Evolutionary conservation across 2,329 filamentous ascomycete genomes (phyloP), one percentile per base, ranked within the genome.

Genomic region (Ophiostoma piceae): DNA sequence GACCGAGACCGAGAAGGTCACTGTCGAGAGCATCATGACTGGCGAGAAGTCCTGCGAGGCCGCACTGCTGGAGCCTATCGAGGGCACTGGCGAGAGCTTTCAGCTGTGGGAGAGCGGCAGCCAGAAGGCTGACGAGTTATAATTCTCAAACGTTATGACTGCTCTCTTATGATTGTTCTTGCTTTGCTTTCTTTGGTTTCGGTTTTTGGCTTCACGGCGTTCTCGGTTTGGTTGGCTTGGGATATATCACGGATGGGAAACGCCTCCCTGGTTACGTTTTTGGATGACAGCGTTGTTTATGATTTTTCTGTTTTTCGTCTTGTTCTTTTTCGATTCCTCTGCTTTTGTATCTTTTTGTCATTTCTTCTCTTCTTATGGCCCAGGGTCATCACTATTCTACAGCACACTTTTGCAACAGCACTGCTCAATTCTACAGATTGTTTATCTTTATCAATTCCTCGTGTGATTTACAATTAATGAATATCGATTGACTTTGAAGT

Each of bases 41-140:
- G 70, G 68, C 0, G 76, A 79, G 22, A 77, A 79, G 41, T 75
- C 80, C 5, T 78, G 79, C 35, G 79, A 81, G 68, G 84, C 84
- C 2, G 81, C 83, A 1, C 75, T 85, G 2, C 77, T 88, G 16
- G 78, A 84, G 69, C 83, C 85, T 0, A 81, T 89, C 5, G 85
- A 88, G 68, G 87, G 84, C 66, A 84, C 85, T 0, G 85, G 83
- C 57, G 85, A 88, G 74, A 83, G 79, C 76, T 87, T 91, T 74
- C 87, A 90, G 74, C 82, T 92, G 19, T 91, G 89, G 88, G 89
- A 91, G 78, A 91, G 88, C 75, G 84, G 83, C 35, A 90, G 87
- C 77, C 84, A 84, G 35, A 85, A 87, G 73, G 89, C 87, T 66
- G 88, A 86, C 70, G 75, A 78, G 1, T 32, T 51, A 66, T 68